phyloP scores from a whole-genome alignment of 139 green algal genomes.

The Desmodesmus armatus region DNA sequence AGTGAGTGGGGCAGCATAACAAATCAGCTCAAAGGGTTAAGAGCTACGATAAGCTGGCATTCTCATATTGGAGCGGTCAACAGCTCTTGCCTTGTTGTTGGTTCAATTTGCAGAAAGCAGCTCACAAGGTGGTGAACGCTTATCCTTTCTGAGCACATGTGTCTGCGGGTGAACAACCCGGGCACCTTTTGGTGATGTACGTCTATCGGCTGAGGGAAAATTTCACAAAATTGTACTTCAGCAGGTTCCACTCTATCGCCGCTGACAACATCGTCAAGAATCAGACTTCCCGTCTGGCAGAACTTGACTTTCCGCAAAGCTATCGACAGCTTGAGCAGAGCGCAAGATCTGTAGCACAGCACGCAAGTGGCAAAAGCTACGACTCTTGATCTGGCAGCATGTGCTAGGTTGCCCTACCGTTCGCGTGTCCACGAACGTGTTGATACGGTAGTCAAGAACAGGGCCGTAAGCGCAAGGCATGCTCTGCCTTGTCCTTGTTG shows the following conservation, averaged over 20 bases:
- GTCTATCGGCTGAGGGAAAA: constrained; percentile 51
- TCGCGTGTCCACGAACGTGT: too few relatives aligned
- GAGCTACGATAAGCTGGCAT: neutral
- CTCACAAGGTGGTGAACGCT: constrained; percentile 9
- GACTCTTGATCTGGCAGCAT: too few relatives aligned
- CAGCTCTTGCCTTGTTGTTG: too few relatives aligned
- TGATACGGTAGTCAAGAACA: too few relatives aligned
- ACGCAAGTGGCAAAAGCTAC: too few relatives aligned
- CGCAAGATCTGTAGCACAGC: constrained; percentile 57
- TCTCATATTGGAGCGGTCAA: constrained; percentile 44
- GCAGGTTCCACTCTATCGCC: constrained; percentile 48
- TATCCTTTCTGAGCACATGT: constrained; percentile 45
- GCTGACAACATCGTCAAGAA: constrained; percentile 57
- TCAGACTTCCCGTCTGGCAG: constrained; percentile 43
- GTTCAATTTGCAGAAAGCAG: constrained; percentile 43
- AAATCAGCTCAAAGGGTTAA: neutral
- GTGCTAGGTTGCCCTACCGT: too few relatives aligned
- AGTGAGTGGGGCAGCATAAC: neutral
- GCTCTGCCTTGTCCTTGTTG: constrained; percentile 52
- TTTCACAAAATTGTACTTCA: constrained; percentile 56
- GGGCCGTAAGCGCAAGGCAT: too few relatives aligned
- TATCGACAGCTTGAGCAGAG: constrained; percentile 44
- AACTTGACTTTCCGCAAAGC: constrained; percentile 66
- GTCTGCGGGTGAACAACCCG: constrained; percentile 54
- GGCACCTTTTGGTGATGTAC: constrained; percentile 50